Evolutionary conservation across 495 filamentous ascomycete species (phyloP), one percentile per base, ranked within the genome.

Genomic region (Tuber aestivum): DNA sequence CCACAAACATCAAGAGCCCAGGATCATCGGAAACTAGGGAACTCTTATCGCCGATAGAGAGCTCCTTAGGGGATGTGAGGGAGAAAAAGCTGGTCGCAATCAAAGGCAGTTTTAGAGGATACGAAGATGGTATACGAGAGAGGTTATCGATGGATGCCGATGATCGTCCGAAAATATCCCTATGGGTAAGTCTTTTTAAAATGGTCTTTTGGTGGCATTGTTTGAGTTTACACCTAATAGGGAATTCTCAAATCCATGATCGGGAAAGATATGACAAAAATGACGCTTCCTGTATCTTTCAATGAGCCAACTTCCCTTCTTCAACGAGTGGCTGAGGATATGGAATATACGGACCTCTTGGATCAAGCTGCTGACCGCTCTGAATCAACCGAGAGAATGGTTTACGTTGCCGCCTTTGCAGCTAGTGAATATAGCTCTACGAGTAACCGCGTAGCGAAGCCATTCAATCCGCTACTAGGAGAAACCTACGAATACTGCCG

Each of bases 181-280:
- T 99, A 61, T 99, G 95, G 95, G 95, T 97, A 89, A 83, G 44
- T 44, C 27, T n/a, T 23, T 27, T 38, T 38, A 45, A 71, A 72
- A 50, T 81, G 78, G 68, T 27, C 37, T 70, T 7, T 65, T 65
- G n/a, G 32, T 35, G 27, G 73, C 37, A 79, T 70, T 16, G 50
- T 71, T 21, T 72, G 73, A 68, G 38, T 77, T 85, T 76, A 86
- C 76, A 42, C 56, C 27, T 35, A 73, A n/a, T 72, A 98, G 95
- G 91, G 92, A 75, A 97, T 99, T 77, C 85, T 99, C 70, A 98
- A 98, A 86, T 99, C 95, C 61, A 99, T 99, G 95, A 97, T 99
- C 81, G 95, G 95, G 74, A 99, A 98, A 83, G 95, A 99, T 83
- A 98, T 99, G 95, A 99, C 95, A 32, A 97, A 94, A 86, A 98